Base-by-base conservation (phyloP, 306 rosid species). In the Vigna radiata region DNA sequence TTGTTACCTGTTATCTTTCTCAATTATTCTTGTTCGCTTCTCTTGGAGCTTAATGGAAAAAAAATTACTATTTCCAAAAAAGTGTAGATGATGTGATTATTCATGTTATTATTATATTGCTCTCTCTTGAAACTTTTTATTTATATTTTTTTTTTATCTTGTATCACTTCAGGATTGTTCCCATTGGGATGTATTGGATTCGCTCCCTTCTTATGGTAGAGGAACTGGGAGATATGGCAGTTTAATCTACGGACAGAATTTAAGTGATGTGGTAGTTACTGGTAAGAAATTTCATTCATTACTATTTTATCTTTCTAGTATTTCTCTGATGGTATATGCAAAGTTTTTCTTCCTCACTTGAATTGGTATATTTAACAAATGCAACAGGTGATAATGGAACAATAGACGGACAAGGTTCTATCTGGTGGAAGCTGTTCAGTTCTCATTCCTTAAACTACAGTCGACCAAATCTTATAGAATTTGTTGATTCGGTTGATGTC, bases 331-430 rank as follows among this genome's bases (percentile, higher is more conserved):
- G 53, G 56, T 27, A 65, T 76, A 2, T 8, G 73, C 39, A 65
- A 39, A 41, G 47, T 19, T 54, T 43, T 63, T 25, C 19, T 36
- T 17, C 39, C 25, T 44, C 56, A 29, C 70, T 54, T 31, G 68
- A 75, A 66, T 50, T 27, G 39, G 39, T 52, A 39, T 81, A 15
- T 23, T 46, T 39, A 50, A 75, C 50, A 31, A 60, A 59, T 60
- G 39, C 43, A 6, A 8, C 82, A 90, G 94, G 94, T 82, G 87
- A 88, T 61, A 82, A 86, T 78, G 94, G 91, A 82, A 90, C 86
- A 50, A 80, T 90, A 58, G 89, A 90, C 47, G 94, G 94, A 23
- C 90, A 90, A 68, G 94, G 91, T 19, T 68, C 82, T 31, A 49
- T 84, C 61, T 89, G 94, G 94, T 89, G 94, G 94, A 79, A 80